phyloP scores from a whole-genome alignment of 495 filamentous ascomycete species.

The Hyphodiscus hymeniophilus region DNA sequence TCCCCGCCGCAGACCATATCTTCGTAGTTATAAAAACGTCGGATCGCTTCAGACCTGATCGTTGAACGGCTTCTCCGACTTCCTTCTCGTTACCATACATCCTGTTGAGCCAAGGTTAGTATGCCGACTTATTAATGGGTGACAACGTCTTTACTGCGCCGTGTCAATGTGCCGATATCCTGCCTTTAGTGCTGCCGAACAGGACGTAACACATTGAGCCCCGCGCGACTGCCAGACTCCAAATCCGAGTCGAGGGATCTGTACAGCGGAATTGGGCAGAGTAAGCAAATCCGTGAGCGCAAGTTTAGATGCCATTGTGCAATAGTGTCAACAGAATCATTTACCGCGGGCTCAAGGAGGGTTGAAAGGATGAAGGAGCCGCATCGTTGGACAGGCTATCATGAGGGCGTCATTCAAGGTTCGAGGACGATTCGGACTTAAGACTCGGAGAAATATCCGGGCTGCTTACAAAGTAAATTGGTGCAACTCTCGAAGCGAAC shows the following conservation, averaged over 20 bases:
- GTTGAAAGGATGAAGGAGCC: too few species aligned
- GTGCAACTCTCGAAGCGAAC: too few species aligned
- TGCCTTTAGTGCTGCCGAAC: slow-evolving; percentile 37
- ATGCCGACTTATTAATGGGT: too few species aligned
- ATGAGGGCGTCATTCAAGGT: too few species aligned
- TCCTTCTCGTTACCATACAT: slow-evolving; percentile 50
- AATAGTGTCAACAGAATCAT: too few species aligned
- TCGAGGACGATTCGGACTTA: too few species aligned
- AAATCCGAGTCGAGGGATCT: slow-evolving; percentile 65
- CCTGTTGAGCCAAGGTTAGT: too few species aligned
- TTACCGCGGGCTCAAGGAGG: too few species aligned
- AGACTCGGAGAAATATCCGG: too few species aligned
- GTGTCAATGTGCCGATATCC: slow-evolving; percentile 57
- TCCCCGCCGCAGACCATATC: slow-evolving; percentile 8
- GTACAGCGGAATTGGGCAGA: slow-evolving; percentile 43
- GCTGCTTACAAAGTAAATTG: too few species aligned
- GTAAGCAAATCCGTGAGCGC: slow-evolving; percentile 42
- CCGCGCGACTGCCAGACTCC: slow-evolving; percentile 51
- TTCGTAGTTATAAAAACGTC: slow-evolving; percentile 60
- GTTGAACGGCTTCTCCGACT: slow-evolving; percentile 54
- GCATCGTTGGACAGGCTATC: too few species aligned
- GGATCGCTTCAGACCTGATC: slow-evolving; percentile 55
- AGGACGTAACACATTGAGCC: not conserved
- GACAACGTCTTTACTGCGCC: too few species aligned
- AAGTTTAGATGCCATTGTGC: slow-evolving; percentile 29